Conservation (phyloP, 208 protist genomes). For the Spongospora subterranea region DNA sequence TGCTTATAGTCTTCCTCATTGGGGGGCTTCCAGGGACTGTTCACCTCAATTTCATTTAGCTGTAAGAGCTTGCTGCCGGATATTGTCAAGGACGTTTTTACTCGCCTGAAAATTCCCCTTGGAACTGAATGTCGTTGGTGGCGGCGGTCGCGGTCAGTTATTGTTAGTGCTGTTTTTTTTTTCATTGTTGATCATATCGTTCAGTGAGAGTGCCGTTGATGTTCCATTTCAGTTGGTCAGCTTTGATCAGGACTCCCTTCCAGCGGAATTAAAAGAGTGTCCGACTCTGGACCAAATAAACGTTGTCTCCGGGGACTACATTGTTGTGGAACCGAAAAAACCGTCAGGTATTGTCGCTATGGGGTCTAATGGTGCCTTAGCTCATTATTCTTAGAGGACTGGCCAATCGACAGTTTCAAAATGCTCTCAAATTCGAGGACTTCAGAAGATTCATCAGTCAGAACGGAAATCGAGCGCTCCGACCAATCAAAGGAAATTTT, state of each 20-base stretch:
- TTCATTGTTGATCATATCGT: neutral
- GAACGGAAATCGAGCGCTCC: no score
- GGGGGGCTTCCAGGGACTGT: neutral
- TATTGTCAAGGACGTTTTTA: neutral
- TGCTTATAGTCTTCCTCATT: no score
- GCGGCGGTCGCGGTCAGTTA: neutral
- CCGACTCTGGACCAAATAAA: neutral
- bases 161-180: neutral
- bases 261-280: neutral
- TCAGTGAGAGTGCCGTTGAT: neutral
- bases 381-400: no score
- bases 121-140: neutral
- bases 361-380: no score
- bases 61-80: neutral
- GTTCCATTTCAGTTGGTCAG: neutral
- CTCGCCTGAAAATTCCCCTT: neutral
- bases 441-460: no score
- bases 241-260: neutral
- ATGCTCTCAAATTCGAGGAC: no score
- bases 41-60: neutral
- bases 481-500: no score
- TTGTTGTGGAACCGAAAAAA: neutral
- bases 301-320: constrained; percentile 23
- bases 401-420: no score
- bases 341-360: neutral